These are phyloP conservation scores for Rhizopus stolonifer DNA, from an alignment of 371 early-diverging fungal species.

Conservation along the genomic window DNA sequence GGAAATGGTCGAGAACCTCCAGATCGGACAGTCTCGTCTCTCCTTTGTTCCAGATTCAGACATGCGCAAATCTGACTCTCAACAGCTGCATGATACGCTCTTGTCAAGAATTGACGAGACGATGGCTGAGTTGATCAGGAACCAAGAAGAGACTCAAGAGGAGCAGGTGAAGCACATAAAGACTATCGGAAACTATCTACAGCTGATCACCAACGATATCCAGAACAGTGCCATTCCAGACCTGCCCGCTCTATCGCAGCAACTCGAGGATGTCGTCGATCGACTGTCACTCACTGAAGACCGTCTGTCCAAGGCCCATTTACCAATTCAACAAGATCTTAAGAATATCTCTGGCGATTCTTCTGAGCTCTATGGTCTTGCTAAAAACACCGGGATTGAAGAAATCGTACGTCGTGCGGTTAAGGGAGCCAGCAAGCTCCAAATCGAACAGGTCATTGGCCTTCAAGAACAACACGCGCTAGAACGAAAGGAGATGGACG, in stretches of 20 bases:
- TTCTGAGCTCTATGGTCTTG: no score
- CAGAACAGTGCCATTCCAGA: constrained; percentile 38
- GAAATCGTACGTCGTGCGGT: constrained; percentile 46
- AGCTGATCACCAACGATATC: constrained; percentile 38
- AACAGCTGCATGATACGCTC: constrained; percentile 14
- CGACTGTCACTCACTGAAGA: constrained; percentile 22
- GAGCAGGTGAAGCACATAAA: constrained; percentile 41
- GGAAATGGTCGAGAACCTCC: constrained; percentile 41
- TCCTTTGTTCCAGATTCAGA: constrained; percentile 11
- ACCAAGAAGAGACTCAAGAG: constrained; percentile 24
- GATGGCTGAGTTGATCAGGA: constrained; percentile 19
- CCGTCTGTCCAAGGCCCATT: constrained; percentile 12
- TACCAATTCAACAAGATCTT: no score
- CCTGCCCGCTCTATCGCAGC: constrained; percentile 30
- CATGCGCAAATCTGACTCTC: neutral
- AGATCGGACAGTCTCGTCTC: constrained; percentile 30
- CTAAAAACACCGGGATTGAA: constrained; percentile 32
- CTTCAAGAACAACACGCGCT: constrained; percentile 27
- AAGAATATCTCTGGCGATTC: no score
- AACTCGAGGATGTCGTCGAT: constrained; percentile 37
- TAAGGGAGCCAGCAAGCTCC: constrained; percentile 41
- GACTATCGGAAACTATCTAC: constrained; percentile 36
- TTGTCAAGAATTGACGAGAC: constrained; percentile 8
- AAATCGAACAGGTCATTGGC: constrained; percentile 26
- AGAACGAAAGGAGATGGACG: constrained; percentile 29